Evolutionary conservation across 805 yeast genomes (phyloP).

Genomic region (Ogataea polymorpha): DNA sequence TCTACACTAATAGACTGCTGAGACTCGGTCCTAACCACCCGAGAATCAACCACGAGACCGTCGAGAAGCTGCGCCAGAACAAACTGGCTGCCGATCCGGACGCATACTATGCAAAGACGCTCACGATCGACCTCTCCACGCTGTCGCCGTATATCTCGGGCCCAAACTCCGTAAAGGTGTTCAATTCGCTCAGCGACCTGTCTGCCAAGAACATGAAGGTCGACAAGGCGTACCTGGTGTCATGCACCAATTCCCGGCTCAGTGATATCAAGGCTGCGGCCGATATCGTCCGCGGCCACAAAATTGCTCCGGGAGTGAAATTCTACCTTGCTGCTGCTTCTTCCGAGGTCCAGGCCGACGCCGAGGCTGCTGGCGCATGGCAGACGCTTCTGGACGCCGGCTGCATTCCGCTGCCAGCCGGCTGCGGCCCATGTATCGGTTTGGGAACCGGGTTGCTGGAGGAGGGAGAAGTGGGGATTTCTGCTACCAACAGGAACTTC

Average conservation of each 20-base stretch:
- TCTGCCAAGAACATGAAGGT: constrained; percentile 71
- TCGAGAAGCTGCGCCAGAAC: constrained; percentile 47
- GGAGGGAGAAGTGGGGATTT: constrained; percentile 96
- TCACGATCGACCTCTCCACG: constrained; percentile 74
- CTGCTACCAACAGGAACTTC: constrained; percentile 97
- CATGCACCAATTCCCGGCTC: constrained; percentile 94
- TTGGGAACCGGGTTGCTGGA: constrained; percentile 90
- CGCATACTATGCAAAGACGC: constrained; percentile 85
- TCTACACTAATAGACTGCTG: constrained; percentile 65
- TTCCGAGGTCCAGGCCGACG: constrained; percentile 86
- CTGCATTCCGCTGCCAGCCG: constrained; percentile 92
- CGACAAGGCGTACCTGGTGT: constrained; percentile 94
- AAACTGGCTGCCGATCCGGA: constrained; percentile 59
- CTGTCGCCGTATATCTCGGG: constrained; percentile 91
- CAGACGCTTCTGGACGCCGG: constrained; percentile 85
- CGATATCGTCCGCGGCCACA: constrained; percentile 72
- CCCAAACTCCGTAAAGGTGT: constrained; percentile 94
- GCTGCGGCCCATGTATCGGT: constrained; percentile 99
- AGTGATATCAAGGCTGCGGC: constrained; percentile 96
- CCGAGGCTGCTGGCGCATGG: constrained; percentile 93
- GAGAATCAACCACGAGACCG: constrained; percentile 64
- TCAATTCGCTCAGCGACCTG: constrained; percentile 73
- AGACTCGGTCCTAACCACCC: constrained; percentile 59
- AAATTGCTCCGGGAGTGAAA: constrained; percentile 86
- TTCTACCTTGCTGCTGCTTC: constrained; percentile 98